Percentiles rank a stretch among this genome's conserved stretches.
These are phyloP conservation scores for Colletotrichum phormii DNA, from an alignment of 2,329 filamentous ascomycete species.

Conservation along the genomic window DNA sequence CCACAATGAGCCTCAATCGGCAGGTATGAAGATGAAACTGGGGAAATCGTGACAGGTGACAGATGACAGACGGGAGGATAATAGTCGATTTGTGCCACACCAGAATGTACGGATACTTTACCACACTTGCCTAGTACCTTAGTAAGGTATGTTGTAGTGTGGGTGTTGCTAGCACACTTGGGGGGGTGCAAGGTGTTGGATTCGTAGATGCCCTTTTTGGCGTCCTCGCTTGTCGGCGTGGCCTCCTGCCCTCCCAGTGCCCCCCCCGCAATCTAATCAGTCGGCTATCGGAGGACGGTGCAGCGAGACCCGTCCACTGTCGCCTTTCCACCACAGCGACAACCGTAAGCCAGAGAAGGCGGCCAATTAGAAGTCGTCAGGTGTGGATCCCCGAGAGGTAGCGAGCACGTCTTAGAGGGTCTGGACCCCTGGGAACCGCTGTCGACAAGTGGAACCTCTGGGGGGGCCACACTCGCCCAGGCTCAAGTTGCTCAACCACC, in stretches of 20 bases:
- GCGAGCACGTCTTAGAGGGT: conserved; percentile 9
- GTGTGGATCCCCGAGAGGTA: not conserved
- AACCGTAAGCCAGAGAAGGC: conserved; percentile 7
- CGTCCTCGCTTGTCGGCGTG: conserved; percentile 19
- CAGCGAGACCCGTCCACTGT: conserved; percentile 34
- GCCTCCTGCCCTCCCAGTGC: not conserved
- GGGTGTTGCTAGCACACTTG: not conserved
- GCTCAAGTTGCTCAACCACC: not conserved
- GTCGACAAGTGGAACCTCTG: conserved; percentile 28
- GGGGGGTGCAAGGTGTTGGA: not conserved
- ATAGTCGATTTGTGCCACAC: not conserved
- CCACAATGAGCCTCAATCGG: not conserved
- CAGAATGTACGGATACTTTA: not conserved
- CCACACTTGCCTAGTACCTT: too few relatives aligned
- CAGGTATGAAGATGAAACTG: not conserved
- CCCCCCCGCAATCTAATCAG: conserved; percentile 19
- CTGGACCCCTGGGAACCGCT: conserved; percentile 30
- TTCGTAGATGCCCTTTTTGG: not conserved
- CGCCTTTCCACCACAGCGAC: conserved; percentile 20
- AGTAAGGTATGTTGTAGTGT: too few relatives aligned
- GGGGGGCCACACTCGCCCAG: not conserved
- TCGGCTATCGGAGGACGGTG: conserved; percentile 33
- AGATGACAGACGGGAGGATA: not conserved
- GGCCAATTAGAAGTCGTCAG: not conserved
- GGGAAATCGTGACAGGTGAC: conserved; percentile 3